A percentile compares a stretch with the other conserved stretches of the same genome.
Evolutionary conservation across 2,329 filamentous ascomycete genomes (phyloP).

Genomic region (Exophiala calicioides): DNA sequence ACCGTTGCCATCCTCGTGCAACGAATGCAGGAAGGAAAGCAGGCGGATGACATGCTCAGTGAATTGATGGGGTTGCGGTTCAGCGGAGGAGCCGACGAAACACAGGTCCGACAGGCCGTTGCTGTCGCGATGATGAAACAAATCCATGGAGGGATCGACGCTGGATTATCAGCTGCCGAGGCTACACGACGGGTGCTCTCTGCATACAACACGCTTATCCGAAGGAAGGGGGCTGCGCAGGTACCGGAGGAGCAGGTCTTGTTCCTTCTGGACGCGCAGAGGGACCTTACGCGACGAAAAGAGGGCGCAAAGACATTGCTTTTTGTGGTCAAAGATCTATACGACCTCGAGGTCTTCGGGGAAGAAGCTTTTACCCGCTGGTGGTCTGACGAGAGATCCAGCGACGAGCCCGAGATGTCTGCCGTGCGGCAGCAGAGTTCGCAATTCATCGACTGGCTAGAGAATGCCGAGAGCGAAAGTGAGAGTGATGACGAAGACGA

Average conservation of each 20-base stretch:
- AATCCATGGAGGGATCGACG: slow-evolving; percentile 68
- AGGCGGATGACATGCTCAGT: slow-evolving; percentile 82
- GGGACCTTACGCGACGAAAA: slow-evolving; percentile 67
- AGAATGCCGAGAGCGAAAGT: slow-evolving; percentile 70
- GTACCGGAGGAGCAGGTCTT: slow-evolving; percentile 73
- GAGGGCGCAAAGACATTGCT: slow-evolving; percentile 70
- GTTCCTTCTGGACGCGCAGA: slow-evolving; percentile 78
- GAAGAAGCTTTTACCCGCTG: slow-evolving; percentile 85
- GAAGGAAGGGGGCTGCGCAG: slow-evolving; percentile 61
- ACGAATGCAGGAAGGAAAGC: slow-evolving; percentile 70
- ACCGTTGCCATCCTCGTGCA: slow-evolving; percentile 86
- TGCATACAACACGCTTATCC: slow-evolving; percentile 63
- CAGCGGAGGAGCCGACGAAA: slow-evolving; percentile 84
- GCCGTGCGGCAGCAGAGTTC: slow-evolving; percentile 72
- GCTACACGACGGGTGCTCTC: slow-evolving; percentile 66
- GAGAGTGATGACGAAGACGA: slow-evolving; percentile 67
- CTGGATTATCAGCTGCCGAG: slow-evolving; percentile 58
- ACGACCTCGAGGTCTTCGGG: slow-evolving; percentile 79
- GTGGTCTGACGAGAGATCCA: slow-evolving; percentile 77
- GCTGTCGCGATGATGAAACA: slow-evolving; percentile 82
- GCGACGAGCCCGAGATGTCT: slow-evolving; percentile 67
- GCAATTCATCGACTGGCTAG: slow-evolving; percentile 80
- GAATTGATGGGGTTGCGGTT: slow-evolving; percentile 94
- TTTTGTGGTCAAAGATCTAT: slow-evolving; percentile 79
- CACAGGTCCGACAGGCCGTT: slow-evolving; percentile 82